phyloP scores from a whole-genome alignment of 768 basidiomycete species.

The Hygrophorus pudorinus region DNA sequence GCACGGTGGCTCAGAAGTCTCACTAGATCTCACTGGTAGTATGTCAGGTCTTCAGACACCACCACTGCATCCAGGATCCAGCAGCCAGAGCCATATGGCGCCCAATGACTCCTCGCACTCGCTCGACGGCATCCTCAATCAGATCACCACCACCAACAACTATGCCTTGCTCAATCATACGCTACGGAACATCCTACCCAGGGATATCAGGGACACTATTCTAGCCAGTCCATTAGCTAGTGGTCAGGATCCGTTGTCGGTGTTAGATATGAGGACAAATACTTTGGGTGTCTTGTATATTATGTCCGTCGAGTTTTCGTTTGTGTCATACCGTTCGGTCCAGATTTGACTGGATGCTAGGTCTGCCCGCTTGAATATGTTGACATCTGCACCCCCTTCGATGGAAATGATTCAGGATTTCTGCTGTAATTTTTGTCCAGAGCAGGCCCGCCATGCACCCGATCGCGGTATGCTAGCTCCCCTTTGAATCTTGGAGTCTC shows the following conservation, averaged over 20 bases:
- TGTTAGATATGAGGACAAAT: conserved; percentile 45
- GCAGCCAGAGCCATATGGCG: conserved; percentile 12
- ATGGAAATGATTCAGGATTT: conserved; percentile 41
- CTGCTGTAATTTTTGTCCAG: conserved; percentile 50
- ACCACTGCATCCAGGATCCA: conserved; percentile 1
- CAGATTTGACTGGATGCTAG: conserved; percentile 20
- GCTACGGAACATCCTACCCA: conserved; percentile 37
- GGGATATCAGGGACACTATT: conserved; percentile 48
- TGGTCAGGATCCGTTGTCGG: conserved; percentile 58
- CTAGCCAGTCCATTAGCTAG: conserved; percentile 42
- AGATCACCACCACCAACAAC: conserved; percentile 35
- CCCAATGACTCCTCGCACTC: conserved; percentile 15
- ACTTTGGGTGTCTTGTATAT: conserved; percentile 65
- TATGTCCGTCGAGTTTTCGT: conserved; percentile 38
- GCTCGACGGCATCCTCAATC: conserved; percentile 30
- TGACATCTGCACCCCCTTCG: conserved; percentile 30
- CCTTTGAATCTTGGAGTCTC: not conserved
- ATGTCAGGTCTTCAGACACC: no score
- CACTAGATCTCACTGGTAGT: no score
- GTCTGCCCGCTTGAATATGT: conserved; percentile 43
- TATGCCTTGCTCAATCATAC: conserved; percentile 29
- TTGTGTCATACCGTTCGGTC: not conserved
- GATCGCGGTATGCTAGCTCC: conserved; percentile 51
- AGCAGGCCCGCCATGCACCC: conserved; percentile 55
- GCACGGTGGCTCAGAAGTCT: no score